Base-by-base conservation (phyloP, 2,329 filamentous ascomycete species). In the Epichloe hybrida region DNA sequence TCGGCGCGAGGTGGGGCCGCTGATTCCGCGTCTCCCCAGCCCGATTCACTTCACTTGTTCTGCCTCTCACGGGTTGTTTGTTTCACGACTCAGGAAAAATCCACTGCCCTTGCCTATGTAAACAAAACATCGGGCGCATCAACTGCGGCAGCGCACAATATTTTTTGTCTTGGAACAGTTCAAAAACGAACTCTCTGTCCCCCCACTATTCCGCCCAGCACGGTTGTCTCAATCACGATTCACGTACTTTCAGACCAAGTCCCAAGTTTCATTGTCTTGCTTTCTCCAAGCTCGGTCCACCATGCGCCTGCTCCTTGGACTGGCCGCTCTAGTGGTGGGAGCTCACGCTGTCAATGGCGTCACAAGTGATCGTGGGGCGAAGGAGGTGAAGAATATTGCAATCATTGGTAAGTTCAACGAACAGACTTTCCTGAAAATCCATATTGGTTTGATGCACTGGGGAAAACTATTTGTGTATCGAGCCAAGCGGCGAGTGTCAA, bases 321-420 rank as follows among this genome's bases (percentile, higher is more conserved):
- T 55, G 31, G 49, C 52, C 12, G 54, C 46, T 3, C 46, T 54
- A 48, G 53, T 41, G 35, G 42, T n/a, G 36, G 50, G 61, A 12
- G 55, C 52, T 38, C 46, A 53, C 17, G 46, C 58, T n/a, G 54
- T 47, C 38, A 36, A 54, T 36, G 50, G 44, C 44, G 52, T 46
- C 34, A 48, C 56, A 12, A 50, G 41, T 40, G 45, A 49, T 34
- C 39, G 51, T 12, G 45, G 50, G 39, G 46, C 21, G 8, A 46
- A 48, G 23, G 51, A 61, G 41, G 57, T 63, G 20, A 64, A 60
- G 52, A 68, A 66, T 50, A 59, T 68, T 45, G 66, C 66, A 31
- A 64, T 68, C 17, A 66, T 68, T 39, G 66, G 66, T 68, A 50
- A 53, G 65, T 63, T 39, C 15, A 35, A 27, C 8, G 11, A 3